Evolutionary conservation across 2,329 filamentous ascomycete genomes (phyloP).

Genomic region (Zasmidium citrigriseum): DNA sequence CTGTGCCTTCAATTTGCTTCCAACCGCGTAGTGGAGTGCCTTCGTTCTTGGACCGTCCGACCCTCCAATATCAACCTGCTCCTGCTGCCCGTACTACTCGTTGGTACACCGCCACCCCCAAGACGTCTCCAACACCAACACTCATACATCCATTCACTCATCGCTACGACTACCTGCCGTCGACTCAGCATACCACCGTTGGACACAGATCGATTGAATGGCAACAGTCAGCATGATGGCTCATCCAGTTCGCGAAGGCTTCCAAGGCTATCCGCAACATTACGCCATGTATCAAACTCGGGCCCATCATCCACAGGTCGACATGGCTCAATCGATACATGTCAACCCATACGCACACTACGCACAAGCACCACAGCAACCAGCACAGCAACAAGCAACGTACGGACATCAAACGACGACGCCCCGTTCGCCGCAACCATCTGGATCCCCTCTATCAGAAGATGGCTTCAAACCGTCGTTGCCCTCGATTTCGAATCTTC

Average conservation of each 20-base stretch:
- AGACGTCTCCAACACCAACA: neutral
- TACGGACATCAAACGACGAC: conserved; percentile 13
- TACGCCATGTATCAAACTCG: conserved; percentile 30
- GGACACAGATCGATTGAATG: conserved; percentile 18
- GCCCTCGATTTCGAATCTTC: conserved; percentile 88
- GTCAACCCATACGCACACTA: conserved; percentile 25
- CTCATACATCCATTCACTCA: neutral
- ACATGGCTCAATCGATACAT: conserved; percentile 18
- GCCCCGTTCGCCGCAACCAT: conserved; percentile 20
- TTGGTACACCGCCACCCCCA: neutral
- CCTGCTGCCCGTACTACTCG: neutral
- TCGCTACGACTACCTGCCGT: conserved; percentile 3
- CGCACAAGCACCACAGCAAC: conserved; percentile 13
- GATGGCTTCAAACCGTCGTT: conserved; percentile 70
- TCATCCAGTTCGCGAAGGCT: conserved; percentile 29
- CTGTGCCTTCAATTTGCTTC: conserved; percentile 23
- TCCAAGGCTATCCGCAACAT: conserved; percentile 30
- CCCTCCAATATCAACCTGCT: conserved; percentile 2
- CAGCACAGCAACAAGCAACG: conserved; percentile 1
- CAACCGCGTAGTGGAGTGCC: conserved; percentile 6
- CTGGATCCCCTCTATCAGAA: conserved; percentile 28
- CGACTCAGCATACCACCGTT: neutral
- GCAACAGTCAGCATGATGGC: conserved; percentile 34
- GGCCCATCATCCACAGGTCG: conserved; percentile 21
- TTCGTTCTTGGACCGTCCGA: neutral